phyloP scores from a whole-genome alignment of 73 alveolate genomes.

The Paramecium pentaurelia region DNA sequence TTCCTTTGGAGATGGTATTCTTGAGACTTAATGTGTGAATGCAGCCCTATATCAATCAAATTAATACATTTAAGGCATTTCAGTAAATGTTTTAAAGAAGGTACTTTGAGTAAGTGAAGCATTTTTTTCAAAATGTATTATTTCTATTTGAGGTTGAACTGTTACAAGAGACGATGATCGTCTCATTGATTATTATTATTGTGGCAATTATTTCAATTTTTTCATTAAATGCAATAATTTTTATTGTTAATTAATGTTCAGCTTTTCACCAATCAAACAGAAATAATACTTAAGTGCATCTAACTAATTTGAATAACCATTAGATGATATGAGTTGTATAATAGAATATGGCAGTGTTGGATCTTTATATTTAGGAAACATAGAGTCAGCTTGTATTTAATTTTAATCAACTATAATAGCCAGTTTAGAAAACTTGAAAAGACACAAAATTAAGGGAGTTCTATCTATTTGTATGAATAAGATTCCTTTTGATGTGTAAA shows the following conservation, averaged over 20 bases:
- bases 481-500: neutral
- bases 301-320: neutral
- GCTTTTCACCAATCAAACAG: neutral
- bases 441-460: slow-evolving; percentile 27
- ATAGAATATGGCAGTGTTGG: neutral
- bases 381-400: neutral
- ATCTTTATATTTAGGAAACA: neutral
- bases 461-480: slow-evolving; percentile 41
- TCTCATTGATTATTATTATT: neutral
- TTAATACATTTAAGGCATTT: neutral
- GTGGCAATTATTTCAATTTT: neutral
- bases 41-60: neutral
- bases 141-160: neutral
- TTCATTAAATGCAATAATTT: neutral
- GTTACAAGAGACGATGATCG: neutral
- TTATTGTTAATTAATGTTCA: neutral
- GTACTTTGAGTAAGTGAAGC: neutral
- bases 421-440: neutral
- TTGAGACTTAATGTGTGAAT: neutral
- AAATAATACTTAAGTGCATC: neutral
- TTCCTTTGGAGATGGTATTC: slow-evolving; percentile 15
- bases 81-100: neutral
- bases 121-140: neutral
- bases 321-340: slow-evolving; percentile 33
- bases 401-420: neutral